Conservation (phyloP, 1,284 basidiomycete genomes). For the Austroboletus novae-zelandiae region DNA sequence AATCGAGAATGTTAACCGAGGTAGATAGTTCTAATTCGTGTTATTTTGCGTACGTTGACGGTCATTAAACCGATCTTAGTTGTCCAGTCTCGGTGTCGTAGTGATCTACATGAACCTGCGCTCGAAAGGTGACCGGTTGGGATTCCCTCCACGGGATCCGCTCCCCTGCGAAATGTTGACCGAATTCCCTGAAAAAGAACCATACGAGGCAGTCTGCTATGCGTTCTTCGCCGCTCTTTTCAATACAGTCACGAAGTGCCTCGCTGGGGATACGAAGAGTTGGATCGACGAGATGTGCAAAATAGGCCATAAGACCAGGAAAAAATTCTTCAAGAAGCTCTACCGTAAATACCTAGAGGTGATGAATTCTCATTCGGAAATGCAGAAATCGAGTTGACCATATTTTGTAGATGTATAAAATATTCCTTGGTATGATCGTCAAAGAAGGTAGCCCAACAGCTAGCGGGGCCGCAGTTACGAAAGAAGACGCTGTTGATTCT, state of each 20-base stretch:
- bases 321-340: no score
- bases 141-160: conserved; percentile 11
- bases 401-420: no score
- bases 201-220: not conserved
- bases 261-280: not conserved
- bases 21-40: not conserved
- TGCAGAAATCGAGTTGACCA: no score
- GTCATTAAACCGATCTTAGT: conserved; percentile 1
- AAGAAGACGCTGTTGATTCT: no score
- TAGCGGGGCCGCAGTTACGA: no score
- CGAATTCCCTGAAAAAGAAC: not conserved
- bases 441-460: no score
- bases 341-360: no score
- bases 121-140: not conserved
- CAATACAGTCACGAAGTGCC: not conserved
- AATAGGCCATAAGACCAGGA: not conserved
- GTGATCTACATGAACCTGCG: conserved; percentile 23
- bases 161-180: conserved; percentile 13
- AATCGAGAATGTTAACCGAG: conserved; percentile 21
- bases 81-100: conserved; percentile 9
- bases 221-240: conserved; percentile 17
- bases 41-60: not conserved
- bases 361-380: no score
- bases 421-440: no score
- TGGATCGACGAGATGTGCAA: not conserved